Evolutionary conservation across 2,329 filamentous ascomycete species (phyloP), one percentile per base, ranked within the genome.

Genomic region (Penicillium sp.): DNA sequence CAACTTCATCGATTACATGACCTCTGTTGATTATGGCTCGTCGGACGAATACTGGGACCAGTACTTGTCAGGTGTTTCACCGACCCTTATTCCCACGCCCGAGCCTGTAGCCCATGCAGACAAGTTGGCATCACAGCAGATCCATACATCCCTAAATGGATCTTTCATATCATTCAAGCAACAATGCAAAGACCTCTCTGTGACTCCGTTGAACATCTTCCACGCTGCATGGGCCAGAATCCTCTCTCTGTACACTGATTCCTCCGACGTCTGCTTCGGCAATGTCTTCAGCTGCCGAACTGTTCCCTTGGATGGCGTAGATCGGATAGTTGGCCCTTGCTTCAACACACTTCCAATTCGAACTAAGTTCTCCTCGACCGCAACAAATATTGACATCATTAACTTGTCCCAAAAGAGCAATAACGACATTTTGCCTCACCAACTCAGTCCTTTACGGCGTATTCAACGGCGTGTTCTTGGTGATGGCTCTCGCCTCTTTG

Each of bases 311-410:
- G 80, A 87, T 6, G 82, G 81, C 0, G 77, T 93, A 12, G 86
- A 92, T 37, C 77, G 80, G 4, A 81, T 96, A 6, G 83, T 95
- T n/a, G 91, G 90, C 0, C 92, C 92, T 0, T 96, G 91, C 69
- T 96, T 97, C 78, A 97, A 96, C 67, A 96, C 92, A 0, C 74
- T 96, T 13, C 91, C 92, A 0, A 68, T 91, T 2, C 82, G 90
- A 27, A 74, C 85, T 16, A 73, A 84, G 32, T 57, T 89, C 10
- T 72, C 78, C 1, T 67, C 68, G 3, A 69, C 69, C 2, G 75
- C 70, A 1, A 80, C 79, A 16, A 85, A 86, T 54, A 63, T 78
- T 0, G 80, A 86, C 6, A 68, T 91, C 12, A 73, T 88, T 27
- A 82, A 81, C 54, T 69, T 75, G 3, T 78, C 90, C 3, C 87